Evolutionary conservation across 306 rosid species (phyloP), one percentile per base, ranked within the genome.

Genomic region (Dryas drummondii): DNA sequence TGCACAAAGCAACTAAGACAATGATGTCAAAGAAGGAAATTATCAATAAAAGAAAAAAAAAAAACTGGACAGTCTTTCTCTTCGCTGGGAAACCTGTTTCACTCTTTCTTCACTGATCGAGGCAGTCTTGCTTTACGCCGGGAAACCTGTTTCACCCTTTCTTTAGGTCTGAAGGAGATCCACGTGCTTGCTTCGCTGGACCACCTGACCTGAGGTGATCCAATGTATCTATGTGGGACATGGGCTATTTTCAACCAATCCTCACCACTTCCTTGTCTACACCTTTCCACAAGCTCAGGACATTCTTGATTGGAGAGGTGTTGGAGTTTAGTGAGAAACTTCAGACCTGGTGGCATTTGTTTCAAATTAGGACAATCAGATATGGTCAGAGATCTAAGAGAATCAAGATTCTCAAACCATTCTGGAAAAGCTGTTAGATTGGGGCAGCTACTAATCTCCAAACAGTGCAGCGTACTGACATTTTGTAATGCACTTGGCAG

Each of bases 231-330:
- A 27, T 41, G 60, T 3, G 73, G 79, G 41, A 75, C 48, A 55
- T 54, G 79, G 1, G 72, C 65, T 45, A 75, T 66, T 26, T 66
- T 75, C 69, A 51, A 22, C 66, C 79, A 75, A 53, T 44, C 66
- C 40, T 53, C 79, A 26, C 72, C 79, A 19, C 19, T 19, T 14
- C 6, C 37, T 42, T 22, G 66, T 75, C 10, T 9, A 15, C 73
- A 66, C 9, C 66, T 45, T 14, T 54, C 40, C 55, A 17, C 19
- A 15, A 66, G 66, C 51, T 66, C 41, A 1, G 60, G 70, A 12
- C 71, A 74, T 49, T 40, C 44, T 50, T 59, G 65, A 59, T 27
- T 46, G 14, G 67, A 76, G 17, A 76, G 56, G 52, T 76, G 73
- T 17, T 76, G 79, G 66, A 76, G 73, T 10, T 15, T 9, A 1